These are phyloP conservation scores for Jatropha curcas DNA, from an alignment of 345 rosid species.

Conservation along the genomic window DNA sequence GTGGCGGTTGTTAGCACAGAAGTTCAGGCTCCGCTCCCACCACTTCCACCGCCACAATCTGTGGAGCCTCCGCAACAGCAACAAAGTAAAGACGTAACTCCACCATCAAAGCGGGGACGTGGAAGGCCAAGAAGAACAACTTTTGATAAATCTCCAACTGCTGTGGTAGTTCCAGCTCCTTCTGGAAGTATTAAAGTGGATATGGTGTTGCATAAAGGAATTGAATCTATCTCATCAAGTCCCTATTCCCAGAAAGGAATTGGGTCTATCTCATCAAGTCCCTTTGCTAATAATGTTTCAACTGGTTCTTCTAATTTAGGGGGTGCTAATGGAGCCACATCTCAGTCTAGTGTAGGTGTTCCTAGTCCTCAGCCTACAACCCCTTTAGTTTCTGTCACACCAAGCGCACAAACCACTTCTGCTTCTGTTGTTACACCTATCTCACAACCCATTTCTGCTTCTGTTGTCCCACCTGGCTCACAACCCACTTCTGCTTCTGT, in stretches of 20 bases:
- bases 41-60: slow-evolving; percentile 21
- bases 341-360: slow-evolving; percentile 30
- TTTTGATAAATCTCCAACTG: slow-evolving; percentile 47
- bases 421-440: slow-evolving; percentile 1
- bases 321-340: slow-evolving; percentile 22
- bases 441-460: not conserved
- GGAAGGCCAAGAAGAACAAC: slow-evolving; percentile 82
- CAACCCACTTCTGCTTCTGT: not conserved
- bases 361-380: slow-evolving; percentile 30
- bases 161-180: slow-evolving; percentile 29
- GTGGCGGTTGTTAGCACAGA: slow-evolving; percentile 18
- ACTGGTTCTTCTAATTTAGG: slow-evolving; percentile 26
- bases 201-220: slow-evolving; percentile 37
- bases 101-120: slow-evolving; percentile 86
- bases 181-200: slow-evolving; percentile 39
- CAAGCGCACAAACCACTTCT: slow-evolving; percentile 37
- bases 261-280: slow-evolving; percentile 34
- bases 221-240: too few species aligned
- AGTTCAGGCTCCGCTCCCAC: slow-evolving; percentile 22
- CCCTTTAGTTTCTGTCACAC: slow-evolving; percentile 29
- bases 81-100: slow-evolving; percentile 56
- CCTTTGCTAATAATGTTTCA: slow-evolving; percentile 28
- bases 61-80: slow-evolving; percentile 31
- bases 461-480: not conserved
- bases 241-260: slow-evolving; percentile 35